phyloP scores from a whole-genome alignment of 2,329 filamentous ascomycete species.

The Ophiocordyceps camponoti-floridani region DNA sequence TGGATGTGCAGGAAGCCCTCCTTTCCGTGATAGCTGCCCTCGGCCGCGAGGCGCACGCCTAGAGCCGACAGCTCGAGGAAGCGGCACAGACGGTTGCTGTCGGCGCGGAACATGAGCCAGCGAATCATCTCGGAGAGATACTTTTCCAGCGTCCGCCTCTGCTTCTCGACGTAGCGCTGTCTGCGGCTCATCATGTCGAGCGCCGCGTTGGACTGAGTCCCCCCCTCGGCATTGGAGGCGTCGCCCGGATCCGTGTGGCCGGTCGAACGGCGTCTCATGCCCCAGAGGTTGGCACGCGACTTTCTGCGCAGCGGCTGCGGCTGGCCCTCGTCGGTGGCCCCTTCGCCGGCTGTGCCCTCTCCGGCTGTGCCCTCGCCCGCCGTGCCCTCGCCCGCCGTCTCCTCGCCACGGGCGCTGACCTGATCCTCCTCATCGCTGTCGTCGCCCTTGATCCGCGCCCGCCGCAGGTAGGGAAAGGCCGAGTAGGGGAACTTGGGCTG shows the following conservation, averaged over 20 bases:
- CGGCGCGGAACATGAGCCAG: slow-evolving; percentile 90
- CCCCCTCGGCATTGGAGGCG: slow-evolving; percentile 20
- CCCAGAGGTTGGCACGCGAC: slow-evolving; percentile 34
- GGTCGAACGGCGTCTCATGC: slow-evolving; percentile 34
- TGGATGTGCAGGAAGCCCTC: slow-evolving; percentile 89
- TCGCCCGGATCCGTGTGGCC: slow-evolving; percentile 27
- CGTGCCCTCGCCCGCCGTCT: slow-evolving; percentile 32
- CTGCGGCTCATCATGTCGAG: slow-evolving; percentile 24
- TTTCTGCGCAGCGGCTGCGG: slow-evolving; percentile 21
- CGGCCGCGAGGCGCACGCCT: slow-evolving; percentile 80
- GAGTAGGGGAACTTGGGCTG: slow-evolving; percentile 81
- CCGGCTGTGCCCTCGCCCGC: slow-evolving; percentile 46
- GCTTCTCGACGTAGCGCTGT: slow-evolving; percentile 57
- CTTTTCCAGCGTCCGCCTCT: slow-evolving; percentile 69
- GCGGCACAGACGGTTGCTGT: slow-evolving; percentile 89
- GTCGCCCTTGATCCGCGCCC: slow-evolving; percentile 62
- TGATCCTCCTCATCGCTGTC: slow-evolving; percentile 58
- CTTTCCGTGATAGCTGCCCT: slow-evolving; percentile 94
- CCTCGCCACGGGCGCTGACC: slow-evolving; percentile 18
- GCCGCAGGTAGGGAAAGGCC: slow-evolving; percentile 77
- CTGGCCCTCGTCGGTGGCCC: slow-evolving; percentile 27
- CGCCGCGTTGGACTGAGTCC: slow-evolving; percentile 26
- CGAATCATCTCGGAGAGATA: slow-evolving; percentile 90
- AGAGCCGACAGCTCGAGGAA: slow-evolving; percentile 90
- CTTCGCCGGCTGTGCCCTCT: slow-evolving; percentile 39